These are phyloP conservation scores for Cryptococcus floricola DNA, from an alignment of 1,284 basidiomycete genomes.

Conservation along the genomic window DNA sequence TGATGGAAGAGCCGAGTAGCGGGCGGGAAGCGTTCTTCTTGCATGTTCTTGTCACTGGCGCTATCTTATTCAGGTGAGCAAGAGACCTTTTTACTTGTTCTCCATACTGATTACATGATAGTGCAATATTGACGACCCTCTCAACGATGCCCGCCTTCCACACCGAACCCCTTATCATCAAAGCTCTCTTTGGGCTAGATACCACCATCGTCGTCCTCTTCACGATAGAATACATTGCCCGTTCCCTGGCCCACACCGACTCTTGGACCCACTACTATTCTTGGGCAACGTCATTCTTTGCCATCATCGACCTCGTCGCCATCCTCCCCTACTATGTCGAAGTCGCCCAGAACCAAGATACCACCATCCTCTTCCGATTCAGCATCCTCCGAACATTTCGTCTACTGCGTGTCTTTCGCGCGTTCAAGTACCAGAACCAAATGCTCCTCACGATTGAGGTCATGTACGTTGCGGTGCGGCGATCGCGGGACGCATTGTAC, in stretches of 20 bases:
- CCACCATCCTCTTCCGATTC: constrained; percentile 79
- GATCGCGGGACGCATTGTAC: constrained; percentile 77
- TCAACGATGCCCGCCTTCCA: constrained; percentile 82
- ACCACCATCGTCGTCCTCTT: constrained; percentile 75
- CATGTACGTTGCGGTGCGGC: constrained; percentile 80
- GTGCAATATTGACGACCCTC: constrained; percentile 73
- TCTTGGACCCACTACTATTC: constrained; percentile 45
- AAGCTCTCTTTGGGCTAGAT: constrained; percentile 71
- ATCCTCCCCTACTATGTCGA: constrained; percentile 85
- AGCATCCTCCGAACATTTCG: constrained; percentile 75
- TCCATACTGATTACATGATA: constrained; percentile 48
- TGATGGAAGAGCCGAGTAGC: constrained; percentile 48
- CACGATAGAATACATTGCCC: constrained; percentile 61
- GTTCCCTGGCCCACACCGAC: constrained; percentile 49
- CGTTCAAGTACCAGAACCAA: constrained; percentile 64
- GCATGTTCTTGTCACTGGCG: constrained; percentile 44
- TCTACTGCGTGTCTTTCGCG: constrained; percentile 76
- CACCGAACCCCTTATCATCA: constrained; percentile 57
- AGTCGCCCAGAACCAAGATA: constrained; percentile 75
- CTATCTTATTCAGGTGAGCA: constrained; percentile 46
- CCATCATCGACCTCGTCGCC: constrained; percentile 74
- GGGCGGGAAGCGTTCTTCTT: constrained; percentile 47
- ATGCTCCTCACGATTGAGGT: constrained; percentile 83
- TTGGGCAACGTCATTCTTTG: constrained; percentile 63
- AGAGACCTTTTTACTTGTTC: constrained; percentile 9